A percentile compares a stretch with the other conserved stretches of the same genome.
phyloP scores from a whole-genome alignment of 192 early-diverging fungal species.

The Backusella tuberculispora region DNA sequence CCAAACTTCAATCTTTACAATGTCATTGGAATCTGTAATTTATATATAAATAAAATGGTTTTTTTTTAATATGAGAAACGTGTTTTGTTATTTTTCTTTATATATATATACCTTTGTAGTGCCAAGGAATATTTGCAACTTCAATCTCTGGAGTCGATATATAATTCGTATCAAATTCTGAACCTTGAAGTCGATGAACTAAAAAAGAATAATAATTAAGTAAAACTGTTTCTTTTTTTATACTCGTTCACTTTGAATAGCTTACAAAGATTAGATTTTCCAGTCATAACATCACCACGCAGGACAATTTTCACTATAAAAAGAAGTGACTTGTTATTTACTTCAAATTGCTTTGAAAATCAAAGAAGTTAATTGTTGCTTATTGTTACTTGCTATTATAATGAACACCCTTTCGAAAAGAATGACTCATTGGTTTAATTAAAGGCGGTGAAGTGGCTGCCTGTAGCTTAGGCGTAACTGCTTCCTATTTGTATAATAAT shows the following conservation, averaged over 20 bases:
- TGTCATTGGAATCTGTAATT: conserved; percentile 52
- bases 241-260: neutral
- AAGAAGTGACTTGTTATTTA: too few species aligned
- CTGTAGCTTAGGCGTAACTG: neutral
- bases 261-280: conserved; percentile 62
- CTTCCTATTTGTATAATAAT: neutral
- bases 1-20: conserved; percentile 67
- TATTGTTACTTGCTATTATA: conserved; percentile 46
- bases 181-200: conserved; percentile 60
- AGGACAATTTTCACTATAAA: conserved; percentile 60
- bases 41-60: neutral
- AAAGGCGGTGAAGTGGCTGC: neutral
- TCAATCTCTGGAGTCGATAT: conserved; percentile 61
- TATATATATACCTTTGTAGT: conserved; percentile 49
- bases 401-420: conserved; percentile 48
- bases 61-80: neutral
- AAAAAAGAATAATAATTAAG: neutral
- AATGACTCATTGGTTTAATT: conserved; percentile 42
- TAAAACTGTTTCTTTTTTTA: neutral
- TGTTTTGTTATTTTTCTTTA: neutral
- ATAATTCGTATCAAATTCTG: conserved; percentile 47
- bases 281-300: conserved; percentile 61
- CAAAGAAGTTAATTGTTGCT: neutral
- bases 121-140: conserved; percentile 65
- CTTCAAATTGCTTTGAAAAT: too few species aligned